Percentiles rank a stretch among this genome's conserved stretches.
Conservation (phyloP, 257 asterid species). For the Ballota nigra region DNA sequence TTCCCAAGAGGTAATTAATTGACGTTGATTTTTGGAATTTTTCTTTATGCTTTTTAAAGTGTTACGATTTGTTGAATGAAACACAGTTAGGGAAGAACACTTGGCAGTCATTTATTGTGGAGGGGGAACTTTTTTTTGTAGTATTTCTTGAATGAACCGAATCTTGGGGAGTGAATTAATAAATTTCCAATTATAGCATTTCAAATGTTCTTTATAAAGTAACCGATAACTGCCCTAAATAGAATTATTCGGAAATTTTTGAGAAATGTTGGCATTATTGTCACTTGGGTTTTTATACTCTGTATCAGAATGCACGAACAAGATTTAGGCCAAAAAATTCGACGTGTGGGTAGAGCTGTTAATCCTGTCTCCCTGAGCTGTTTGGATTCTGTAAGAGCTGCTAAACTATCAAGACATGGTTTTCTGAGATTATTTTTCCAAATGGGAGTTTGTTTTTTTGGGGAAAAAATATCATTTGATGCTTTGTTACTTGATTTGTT, state of each 20-base stretch:
- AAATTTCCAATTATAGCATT: not conserved
- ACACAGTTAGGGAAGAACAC: not conserved
- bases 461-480: not conserved
- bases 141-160: not conserved
- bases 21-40: not conserved
- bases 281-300: not conserved
- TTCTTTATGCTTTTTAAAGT: not conserved
- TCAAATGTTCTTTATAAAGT: not conserved
- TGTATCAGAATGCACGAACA: not conserved
- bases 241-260: not conserved
- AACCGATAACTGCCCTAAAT: not conserved
- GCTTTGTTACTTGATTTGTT: not conserved
- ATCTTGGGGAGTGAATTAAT: not conserved
- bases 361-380: not conserved
- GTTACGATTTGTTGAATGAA: not conserved
- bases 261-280: not conserved
- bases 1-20: conserved; percentile 14
- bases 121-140: not conserved
- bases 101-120: not conserved
- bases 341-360: not conserved
- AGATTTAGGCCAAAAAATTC: not conserved
- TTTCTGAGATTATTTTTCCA: not conserved
- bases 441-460: not conserved
- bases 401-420: not conserved
- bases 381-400: not conserved